Conservation (phyloP, 768 basidiomycete species). For the Leucocoprinus leucothites region DNA sequence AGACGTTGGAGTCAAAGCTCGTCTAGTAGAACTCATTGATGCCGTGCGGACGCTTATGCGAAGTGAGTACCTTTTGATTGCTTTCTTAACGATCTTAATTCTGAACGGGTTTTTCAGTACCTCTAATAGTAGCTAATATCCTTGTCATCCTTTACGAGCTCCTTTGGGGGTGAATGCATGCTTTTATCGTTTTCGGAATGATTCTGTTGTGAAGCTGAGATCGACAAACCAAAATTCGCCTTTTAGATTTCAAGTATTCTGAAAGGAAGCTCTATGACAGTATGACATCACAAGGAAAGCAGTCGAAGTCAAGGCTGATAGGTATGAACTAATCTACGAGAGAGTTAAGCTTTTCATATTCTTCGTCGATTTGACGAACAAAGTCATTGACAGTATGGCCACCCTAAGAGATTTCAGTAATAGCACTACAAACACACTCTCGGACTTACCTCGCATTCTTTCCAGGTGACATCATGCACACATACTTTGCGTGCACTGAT, state of each 20-base stretch:
- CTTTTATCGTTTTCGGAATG: background rate
- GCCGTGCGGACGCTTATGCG: conserved; percentile 97
- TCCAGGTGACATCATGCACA: conserved; percentile 76
- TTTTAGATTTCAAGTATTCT: background rate
- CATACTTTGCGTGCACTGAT: conserved; percentile 70
- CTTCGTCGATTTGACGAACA: conserved; percentile 70
- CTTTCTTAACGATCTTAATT: conserved; percentile 12
- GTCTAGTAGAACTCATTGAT: conserved; percentile 88
- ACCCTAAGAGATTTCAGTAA: conserved; percentile 36
- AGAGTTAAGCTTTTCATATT: conserved; percentile 62
- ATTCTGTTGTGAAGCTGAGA: background rate
- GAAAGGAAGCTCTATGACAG: background rate
- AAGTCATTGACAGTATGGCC: conserved; percentile 78
- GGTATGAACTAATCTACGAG: background rate
- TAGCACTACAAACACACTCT: no score
- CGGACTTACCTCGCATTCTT: conserved; percentile 64
- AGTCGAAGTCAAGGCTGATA: background rate
- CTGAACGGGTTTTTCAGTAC: conserved; percentile 55
- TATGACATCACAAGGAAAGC: background rate
- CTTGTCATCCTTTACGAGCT: conserved; percentile 86
- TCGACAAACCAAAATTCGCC: background rate
- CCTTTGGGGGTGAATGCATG: conserved; percentile 46
- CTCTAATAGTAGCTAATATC: conserved; percentile 84
- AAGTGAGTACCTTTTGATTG: conserved; percentile 56
- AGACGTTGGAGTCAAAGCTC: conserved; percentile 76